These are phyloP conservation scores for Acanthamoeba lenticulata DNA, from an alignment of 208 protist genomes.

Conservation along the genomic window DNA sequence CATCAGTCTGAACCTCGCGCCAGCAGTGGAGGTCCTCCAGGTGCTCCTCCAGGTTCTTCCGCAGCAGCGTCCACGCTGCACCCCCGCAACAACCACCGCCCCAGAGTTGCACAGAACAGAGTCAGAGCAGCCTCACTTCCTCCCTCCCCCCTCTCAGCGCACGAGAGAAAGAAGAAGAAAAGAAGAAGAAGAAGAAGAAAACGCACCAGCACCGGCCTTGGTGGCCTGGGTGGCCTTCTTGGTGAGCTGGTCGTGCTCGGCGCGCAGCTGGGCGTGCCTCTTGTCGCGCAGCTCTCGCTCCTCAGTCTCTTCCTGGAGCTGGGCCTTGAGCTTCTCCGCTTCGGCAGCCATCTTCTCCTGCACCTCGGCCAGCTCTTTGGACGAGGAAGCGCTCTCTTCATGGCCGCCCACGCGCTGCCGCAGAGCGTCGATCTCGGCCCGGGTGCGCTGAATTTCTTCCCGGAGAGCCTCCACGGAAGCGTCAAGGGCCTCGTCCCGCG, in stretches of 20 bases:
- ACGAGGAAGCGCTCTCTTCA: not conserved
- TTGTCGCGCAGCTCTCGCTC: not conserved
- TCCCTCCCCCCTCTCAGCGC: too few relatives aligned
- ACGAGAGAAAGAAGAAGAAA: too few relatives aligned
- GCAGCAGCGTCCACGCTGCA: constrained; percentile 2
- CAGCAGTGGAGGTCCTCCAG: constrained; percentile 48
- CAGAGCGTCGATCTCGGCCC: not conserved
- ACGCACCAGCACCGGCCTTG: not conserved
- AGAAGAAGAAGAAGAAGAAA: not conserved
- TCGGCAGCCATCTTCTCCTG: not conserved
- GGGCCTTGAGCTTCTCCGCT: not conserved
- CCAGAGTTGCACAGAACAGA: too few relatives aligned
- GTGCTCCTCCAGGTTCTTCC: constrained; percentile 45
- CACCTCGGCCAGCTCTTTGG: not conserved
- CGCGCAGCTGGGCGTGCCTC: not conserved
- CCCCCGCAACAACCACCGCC: not conserved
- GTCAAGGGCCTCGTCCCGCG: not conserved
- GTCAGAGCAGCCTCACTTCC: too few relatives aligned
- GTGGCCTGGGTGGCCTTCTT: not conserved
- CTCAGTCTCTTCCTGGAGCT: not conserved
- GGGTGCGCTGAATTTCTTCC: not conserved
- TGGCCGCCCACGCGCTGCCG: not conserved
- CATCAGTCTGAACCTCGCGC: not conserved
- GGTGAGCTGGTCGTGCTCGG: not conserved
- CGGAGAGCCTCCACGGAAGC: not conserved